Percentiles rank a stretch among this genome's conserved stretches.
These are phyloP conservation scores for Cladosporium phlei DNA, from an alignment of 2,329 filamentous ascomycete species.

Conservation along the genomic window DNA sequence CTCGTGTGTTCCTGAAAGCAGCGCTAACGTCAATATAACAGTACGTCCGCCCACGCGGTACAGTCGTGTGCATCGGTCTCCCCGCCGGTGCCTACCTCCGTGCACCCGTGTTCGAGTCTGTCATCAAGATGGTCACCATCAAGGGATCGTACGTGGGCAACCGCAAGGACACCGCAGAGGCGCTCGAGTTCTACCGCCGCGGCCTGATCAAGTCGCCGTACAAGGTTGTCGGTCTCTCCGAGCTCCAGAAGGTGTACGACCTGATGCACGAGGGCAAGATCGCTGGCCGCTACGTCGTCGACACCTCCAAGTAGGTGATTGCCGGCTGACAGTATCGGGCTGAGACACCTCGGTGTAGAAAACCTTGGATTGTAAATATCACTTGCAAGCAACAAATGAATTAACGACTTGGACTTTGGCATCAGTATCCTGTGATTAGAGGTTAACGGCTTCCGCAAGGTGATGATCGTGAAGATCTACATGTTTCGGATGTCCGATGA, in stretches of 20 bases:
- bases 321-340: too few relatives aligned
- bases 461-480: too few relatives aligned
- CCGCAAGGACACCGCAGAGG: constrained; percentile 79
- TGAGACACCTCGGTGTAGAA: too few relatives aligned
- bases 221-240: constrained; percentile 76
- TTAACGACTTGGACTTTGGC: too few relatives aligned
- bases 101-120: constrained; percentile 84
- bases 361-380: too few relatives aligned
- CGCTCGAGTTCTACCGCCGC: constrained; percentile 79
- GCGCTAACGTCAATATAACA: constrained; percentile 22
- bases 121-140: constrained; percentile 86
- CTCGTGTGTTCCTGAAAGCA: not conserved
- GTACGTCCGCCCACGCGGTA: constrained; percentile 78
- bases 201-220: constrained; percentile 82
- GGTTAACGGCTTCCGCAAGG: too few relatives aligned
- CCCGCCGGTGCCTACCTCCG: constrained; percentile 74
- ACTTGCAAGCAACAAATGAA: too few relatives aligned
- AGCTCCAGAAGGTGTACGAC: constrained; percentile 76
- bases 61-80: constrained; percentile 83
- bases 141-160: constrained; percentile 93
- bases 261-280: constrained; percentile 63
- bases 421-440: too few relatives aligned
- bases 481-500: too few relatives aligned
- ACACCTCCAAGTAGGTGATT: constrained; percentile 60
- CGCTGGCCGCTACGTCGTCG: constrained; percentile 74